Evolutionary conservation across 1,284 basidiomycete species (phyloP), one percentile per base, ranked within the genome.

Genomic region (Melampsora americana): DNA sequence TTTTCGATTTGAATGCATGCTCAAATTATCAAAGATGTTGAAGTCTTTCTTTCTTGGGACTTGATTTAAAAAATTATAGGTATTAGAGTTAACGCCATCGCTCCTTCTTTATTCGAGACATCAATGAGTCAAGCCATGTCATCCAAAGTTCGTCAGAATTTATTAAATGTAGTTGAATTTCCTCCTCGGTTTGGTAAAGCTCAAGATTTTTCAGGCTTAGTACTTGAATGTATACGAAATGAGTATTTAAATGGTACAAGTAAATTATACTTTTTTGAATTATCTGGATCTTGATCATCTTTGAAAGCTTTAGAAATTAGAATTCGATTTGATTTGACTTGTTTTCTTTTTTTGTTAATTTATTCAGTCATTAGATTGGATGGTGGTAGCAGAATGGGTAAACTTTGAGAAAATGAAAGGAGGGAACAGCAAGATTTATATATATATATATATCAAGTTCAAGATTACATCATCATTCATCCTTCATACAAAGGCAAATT

Each of bases 51-150:
- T 1, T 50, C 20, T 50, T 12, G 30, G 14, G 2, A 53, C 23
- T 56, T 30, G n/a, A 39, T 20, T n/a, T 18, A 50, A 28, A 5
- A 35, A 20, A 16, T 18, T 5, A 28, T 59, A 79, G 79, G 80
- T 4, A 79, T 80, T 28, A 62, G 80, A 23, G 79, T 80, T 50
- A 78, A 80, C 18, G 69, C 69, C 6, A 73, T 83, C 14, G 81
- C 83, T 0, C 83, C 83, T 1, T 80, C 80, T 1, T 69, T 82
- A 30, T 84, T 84, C 76, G 75, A 78, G 14, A 84, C 83, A 0
- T 79, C 79, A 18, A 84, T 84, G 83, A 83, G 78, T 80, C 42
- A 79, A 39, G 64, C 77, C 50, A 68, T 83, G 32, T 81, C 82
- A 1, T 64, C 78, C 1, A 70, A 77, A 65, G 78, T 77, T 53